Base-by-base conservation (phyloP, 1,284 basidiomycete species). In the Marasmius sp. region DNA sequence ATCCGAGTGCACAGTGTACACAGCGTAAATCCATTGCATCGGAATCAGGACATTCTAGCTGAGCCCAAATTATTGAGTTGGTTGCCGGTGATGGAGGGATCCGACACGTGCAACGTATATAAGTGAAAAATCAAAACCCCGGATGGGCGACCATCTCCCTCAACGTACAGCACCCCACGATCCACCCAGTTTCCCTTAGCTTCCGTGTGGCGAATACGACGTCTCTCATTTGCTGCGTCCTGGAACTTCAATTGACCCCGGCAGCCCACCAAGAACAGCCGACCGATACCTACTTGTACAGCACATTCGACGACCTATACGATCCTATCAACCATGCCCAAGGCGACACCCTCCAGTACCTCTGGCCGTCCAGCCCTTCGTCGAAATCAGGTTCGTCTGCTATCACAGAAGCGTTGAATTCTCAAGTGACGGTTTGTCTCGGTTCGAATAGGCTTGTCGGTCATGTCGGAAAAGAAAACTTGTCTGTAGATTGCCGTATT, bases 391-490 rank as follows among this genome's bases (percentile, higher is more conserved):
- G 91, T 87, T 67, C 61, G 74, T 65, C 43, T 43, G 37, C 58
- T 39, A 33, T 52, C 38, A 20, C 14, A 38, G 4, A 36, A 18
- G 47, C n/a, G 14, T 22, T 18, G 48, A 20, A 38, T n/a, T 16
- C 34, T 45, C 33, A n/a, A 59, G 34, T 59, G 47, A 51, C n/a
- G 34, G 38, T 50, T n/a, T 18, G 33, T 49, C n/a, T 45, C 38
- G 52, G 51, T n/a, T 37, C 20, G 27, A 27, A 22, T 62, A 93
- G 89, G 91, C 91, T 53, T 93, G 91, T 74, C 82, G 88, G 49
- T 85, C 89, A 43, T 93, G 91, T 75, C 85, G 91, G 64, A 91
- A 87, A 73, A 81, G 89, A 71, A 93, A 93, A 74, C 83, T 93
- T 66, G 91, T 92, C 72, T 67, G 85, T 77, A 51, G 27, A 54